Evolutionary conservation across 139 green algal genomes (phyloP).

Genomic region (Gonium pectorale): DNA sequence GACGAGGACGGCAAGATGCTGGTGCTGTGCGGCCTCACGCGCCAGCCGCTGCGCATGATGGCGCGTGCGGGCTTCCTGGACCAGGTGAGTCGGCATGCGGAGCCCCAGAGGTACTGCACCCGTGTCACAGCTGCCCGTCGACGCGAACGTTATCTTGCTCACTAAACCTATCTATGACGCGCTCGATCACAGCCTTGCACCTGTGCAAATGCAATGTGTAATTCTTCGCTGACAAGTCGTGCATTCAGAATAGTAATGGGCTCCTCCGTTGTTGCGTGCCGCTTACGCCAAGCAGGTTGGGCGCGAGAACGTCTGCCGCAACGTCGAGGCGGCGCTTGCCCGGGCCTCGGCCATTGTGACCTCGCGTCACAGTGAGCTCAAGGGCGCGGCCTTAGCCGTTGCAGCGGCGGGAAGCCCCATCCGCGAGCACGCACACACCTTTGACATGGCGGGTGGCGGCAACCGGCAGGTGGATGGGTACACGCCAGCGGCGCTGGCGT

Average conservation of each 20-base stretch:
- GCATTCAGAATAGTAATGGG: no score
- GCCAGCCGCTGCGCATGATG: slow-evolving; percentile 50
- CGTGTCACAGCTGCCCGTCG: no score
- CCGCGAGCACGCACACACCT: not conserved
- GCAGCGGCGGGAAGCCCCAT: not conserved
- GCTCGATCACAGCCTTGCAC: no score
- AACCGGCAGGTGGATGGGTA: not conserved
- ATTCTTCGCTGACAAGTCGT: no score
- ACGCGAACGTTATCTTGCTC: no score
- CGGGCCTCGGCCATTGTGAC: slow-evolving; percentile 23
- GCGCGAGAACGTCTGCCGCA: slow-evolving; percentile 48
- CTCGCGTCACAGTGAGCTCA: not conserved
- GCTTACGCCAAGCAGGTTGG: no score
- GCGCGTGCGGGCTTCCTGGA: slow-evolving; percentile 51
- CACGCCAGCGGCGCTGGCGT: not conserved
- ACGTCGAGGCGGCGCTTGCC: slow-evolving; percentile 20
- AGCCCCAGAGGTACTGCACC: no score
- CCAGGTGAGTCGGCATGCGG: slow-evolving; percentile 12
- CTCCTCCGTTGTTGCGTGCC: no score
- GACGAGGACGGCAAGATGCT: slow-evolving; percentile 31
- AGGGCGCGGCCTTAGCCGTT: not conserved
- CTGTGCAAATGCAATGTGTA: no score
- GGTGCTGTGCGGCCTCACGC: slow-evolving; percentile 50
- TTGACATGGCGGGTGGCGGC: not conserved
- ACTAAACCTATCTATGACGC: no score